Percentiles rank a stretch among this genome's conserved stretches.
Evolutionary conservation across 2,329 filamentous ascomycete genomes (phyloP).

Genomic region (Trichoderma pleuroti): DNA sequence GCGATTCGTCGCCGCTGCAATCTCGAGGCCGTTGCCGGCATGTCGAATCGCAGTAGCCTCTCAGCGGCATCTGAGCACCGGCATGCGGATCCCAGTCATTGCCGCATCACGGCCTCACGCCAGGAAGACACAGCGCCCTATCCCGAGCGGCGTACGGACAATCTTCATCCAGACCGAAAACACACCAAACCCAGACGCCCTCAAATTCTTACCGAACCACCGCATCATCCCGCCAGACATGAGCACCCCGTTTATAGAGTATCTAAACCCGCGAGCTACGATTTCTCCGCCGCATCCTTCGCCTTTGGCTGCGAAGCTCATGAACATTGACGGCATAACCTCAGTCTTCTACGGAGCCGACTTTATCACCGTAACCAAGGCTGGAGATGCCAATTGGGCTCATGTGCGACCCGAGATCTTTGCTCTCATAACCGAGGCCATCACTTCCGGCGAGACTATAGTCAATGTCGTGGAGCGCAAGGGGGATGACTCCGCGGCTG

Average conservation of each 20-base stretch:
- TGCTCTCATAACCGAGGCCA: slow-evolving; percentile 86
- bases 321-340: slow-evolving; percentile 93
- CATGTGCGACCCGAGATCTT: slow-evolving; percentile 96
- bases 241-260: slow-evolving; percentile 79
- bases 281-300: slow-evolving; percentile 86
- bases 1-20: slow-evolving; percentile 19
- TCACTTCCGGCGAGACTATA: slow-evolving; percentile 77
- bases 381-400: slow-evolving; percentile 83
- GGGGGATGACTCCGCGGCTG: slow-evolving; percentile 41
- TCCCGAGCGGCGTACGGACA: slow-evolving; percentile 52
- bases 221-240: slow-evolving; percentile 74
- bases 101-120: slow-evolving; percentile 25
- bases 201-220: slow-evolving; percentile 95
- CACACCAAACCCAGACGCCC: slow-evolving; percentile 90
- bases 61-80: slow-evolving; percentile 30
- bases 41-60: slow-evolving; percentile 24
- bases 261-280: slow-evolving; percentile 82
- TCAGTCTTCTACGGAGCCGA: slow-evolving; percentile 91
- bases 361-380: slow-evolving; percentile 96
- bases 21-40: slow-evolving; percentile 17
- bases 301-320: slow-evolving; percentile 81
- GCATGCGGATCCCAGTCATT: slow-evolving; percentile 22
- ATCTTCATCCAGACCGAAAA: slow-evolving; percentile 98
- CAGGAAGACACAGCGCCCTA: slow-evolving; percentile 19
- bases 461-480: slow-evolving; percentile 68